A percentile compares a stretch with the other conserved stretches of the same genome.
Evolutionary conservation across 352 stramenopile species (phyloP).

Genomic region (Saprolegnia diclina): DNA sequence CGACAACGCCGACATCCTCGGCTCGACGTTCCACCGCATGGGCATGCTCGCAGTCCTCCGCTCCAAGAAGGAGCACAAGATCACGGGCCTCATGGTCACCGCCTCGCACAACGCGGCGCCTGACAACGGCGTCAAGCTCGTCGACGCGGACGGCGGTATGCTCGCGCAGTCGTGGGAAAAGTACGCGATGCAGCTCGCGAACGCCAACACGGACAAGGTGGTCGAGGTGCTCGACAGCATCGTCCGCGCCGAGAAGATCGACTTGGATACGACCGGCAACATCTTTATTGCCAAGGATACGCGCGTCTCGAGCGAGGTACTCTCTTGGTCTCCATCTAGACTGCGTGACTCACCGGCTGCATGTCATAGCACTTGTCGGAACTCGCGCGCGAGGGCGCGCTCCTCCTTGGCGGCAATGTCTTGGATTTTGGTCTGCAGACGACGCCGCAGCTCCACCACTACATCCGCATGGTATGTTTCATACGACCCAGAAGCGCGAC

Average conservation of each 20-base stretch:
- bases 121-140: constrained; percentile 95
- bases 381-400: constrained; percentile 83
- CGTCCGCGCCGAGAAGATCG: constrained; percentile 69
- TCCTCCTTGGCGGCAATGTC: constrained; percentile 85
- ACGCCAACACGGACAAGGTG: constrained; percentile 72
- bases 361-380: constrained; percentile 57
- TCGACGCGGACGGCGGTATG: constrained; percentile 92
- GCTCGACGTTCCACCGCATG: constrained; percentile 90
- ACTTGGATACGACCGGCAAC: constrained; percentile 74
- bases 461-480: constrained; percentile 85
- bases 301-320: constrained; percentile 70
- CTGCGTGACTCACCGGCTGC: not conserved
- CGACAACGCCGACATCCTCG: constrained; percentile 84
- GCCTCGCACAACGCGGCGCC: constrained; percentile 87
- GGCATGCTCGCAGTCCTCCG: constrained; percentile 80
- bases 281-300: constrained; percentile 92
- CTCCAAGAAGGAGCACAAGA: constrained; percentile 73
- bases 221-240: constrained; percentile 75
- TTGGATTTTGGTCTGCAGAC: constrained; percentile 95
- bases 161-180: constrained; percentile 87
- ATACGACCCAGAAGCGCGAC: not conserved
- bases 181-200: constrained; percentile 77
- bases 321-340: not conserved
- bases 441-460: constrained; percentile 96
- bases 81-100: constrained; percentile 92